These are phyloP conservation scores for Wickerhamiella hasegawae DNA, from an alignment of 805 yeast genomes.

Conservation along the genomic window DNA sequence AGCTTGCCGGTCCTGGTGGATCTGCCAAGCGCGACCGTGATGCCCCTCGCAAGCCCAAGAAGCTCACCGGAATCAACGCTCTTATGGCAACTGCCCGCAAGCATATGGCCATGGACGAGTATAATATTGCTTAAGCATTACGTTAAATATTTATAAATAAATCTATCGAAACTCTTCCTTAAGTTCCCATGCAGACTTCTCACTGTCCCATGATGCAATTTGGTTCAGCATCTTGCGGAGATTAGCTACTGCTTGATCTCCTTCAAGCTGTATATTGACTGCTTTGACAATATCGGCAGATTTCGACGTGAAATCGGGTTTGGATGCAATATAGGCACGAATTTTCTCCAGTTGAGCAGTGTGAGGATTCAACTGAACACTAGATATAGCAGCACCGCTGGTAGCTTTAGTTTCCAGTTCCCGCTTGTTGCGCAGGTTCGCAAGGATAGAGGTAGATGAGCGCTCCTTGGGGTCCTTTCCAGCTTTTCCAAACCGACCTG, in stretches of 20 bases:
- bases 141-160: neutral
- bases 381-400: slow-evolving; percentile 1
- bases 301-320: slow-evolving; percentile 27
- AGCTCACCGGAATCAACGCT: slow-evolving; percentile 10
- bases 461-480: slow-evolving; percentile 28
- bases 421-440: slow-evolving; percentile 30
- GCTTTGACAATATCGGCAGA: slow-evolving; percentile 33
- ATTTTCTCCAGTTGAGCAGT: slow-evolving; percentile 24
- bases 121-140: slow-evolving; percentile 9
- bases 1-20: slow-evolving; percentile 6
- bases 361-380: slow-evolving; percentile 8
- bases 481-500: slow-evolving; percentile 80
- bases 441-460: slow-evolving; percentile 33
- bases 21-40: neutral
- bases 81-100: slow-evolving; percentile 13
- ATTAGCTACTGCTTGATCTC: slow-evolving; percentile 39
- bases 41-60: slow-evolving; percentile 3
- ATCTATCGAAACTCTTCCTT: slow-evolving; percentile 33
- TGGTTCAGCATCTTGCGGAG: slow-evolving; percentile 53
- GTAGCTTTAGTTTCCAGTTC: slow-evolving; percentile 19
- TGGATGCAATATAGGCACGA: slow-evolving; percentile 24
- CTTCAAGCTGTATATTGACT: slow-evolving; percentile 26
- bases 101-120: slow-evolving; percentile 12
- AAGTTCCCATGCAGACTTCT: slow-evolving; percentile 45
- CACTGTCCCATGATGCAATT: slow-evolving; percentile 52